Percentiles rank a stretch among this genome's conserved stretches.
phyloP scores from a whole-genome alignment of 2,329 filamentous ascomycete genomes.

The Nannizziopsis arthrosporioides region DNA sequence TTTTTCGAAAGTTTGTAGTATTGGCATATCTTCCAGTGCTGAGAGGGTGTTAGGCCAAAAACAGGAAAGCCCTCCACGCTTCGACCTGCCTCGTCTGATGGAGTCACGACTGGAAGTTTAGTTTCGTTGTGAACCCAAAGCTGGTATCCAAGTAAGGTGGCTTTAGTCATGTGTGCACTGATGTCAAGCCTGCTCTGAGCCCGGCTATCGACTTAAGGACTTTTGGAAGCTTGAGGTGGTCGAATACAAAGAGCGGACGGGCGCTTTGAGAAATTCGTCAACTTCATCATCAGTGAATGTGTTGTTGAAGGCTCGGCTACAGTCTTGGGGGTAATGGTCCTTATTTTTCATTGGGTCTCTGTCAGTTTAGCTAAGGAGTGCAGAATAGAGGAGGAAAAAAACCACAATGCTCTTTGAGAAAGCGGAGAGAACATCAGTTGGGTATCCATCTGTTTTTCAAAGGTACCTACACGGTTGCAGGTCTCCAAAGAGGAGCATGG shows the following conservation, averaged over 20 bases:
- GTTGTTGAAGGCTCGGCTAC: conserved; percentile 18
- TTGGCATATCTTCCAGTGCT: conserved; percentile 20
- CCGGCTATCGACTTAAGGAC: conserved; percentile 22
- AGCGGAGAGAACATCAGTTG: too few species aligned
- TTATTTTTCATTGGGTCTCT: conserved; percentile 18
- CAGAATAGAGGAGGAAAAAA: background rate
- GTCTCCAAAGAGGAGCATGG: too few species aligned
- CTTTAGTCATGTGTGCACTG: conserved; percentile 21
- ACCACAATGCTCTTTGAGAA: too few species aligned
- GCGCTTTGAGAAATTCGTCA: conserved; percentile 14
- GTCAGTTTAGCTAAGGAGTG: background rate
- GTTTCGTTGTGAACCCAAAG: conserved; percentile 17
- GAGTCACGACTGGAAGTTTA: conserved; percentile 19
- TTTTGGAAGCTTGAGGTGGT: conserved; percentile 23
- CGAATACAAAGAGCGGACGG: conserved; percentile 22
- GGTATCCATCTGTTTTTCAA: too few species aligned
- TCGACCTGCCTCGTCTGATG: conserved; percentile 13
- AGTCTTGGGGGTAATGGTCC: conserved; percentile 20
- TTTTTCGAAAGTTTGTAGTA: conserved; percentile 17
- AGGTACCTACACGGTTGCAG: too few species aligned
- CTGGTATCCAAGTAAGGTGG: conserved; percentile 20
- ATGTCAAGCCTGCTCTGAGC: conserved; percentile 16
- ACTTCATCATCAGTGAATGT: conserved; percentile 18
- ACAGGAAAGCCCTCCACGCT: conserved; percentile 22
- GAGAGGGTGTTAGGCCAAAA: conserved; percentile 19